phyloP scores from a whole-genome alignment of 2,329 filamentous ascomycete genomes.

The Ascochyta lentis region DNA sequence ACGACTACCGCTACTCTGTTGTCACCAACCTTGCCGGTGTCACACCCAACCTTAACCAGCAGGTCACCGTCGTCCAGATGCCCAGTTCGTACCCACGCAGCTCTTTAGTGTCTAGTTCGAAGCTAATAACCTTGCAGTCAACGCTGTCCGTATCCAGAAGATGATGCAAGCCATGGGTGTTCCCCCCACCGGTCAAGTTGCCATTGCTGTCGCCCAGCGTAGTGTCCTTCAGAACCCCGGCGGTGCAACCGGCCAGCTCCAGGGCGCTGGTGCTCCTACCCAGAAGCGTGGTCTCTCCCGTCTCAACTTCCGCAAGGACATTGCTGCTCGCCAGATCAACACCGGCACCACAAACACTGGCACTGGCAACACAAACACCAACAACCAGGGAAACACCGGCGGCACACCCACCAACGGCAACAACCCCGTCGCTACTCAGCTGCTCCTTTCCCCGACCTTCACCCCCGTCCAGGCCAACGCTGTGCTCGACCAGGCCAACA shows the following conservation, averaged over 20 bases:
- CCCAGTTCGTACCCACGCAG: slow-evolving; percentile 34
- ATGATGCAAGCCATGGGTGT: slow-evolving; percentile 46
- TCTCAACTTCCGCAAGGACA: slow-evolving; percentile 30
- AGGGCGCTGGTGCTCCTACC: slow-evolving; percentile 26
- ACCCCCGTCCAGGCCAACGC: slow-evolving; percentile 44
- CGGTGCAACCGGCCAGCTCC: slow-evolving; percentile 42
- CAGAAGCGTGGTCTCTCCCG: slow-evolving; percentile 31
- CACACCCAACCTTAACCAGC: slow-evolving; percentile 42
- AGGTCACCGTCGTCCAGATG: slow-evolving; percentile 48
- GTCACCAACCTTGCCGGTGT: slow-evolving; percentile 44
- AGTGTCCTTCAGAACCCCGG: slow-evolving; percentile 46
- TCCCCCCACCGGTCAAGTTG: slow-evolving; percentile 39
- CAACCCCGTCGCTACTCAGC: slow-evolving; percentile 44
- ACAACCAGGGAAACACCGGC: slow-evolving; percentile 16
- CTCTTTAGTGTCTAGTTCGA: background rate
- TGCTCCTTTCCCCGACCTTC: slow-evolving; percentile 47
- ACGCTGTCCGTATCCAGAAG: slow-evolving; percentile 44
- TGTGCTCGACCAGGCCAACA: slow-evolving; percentile 45
- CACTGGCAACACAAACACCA: background rate
- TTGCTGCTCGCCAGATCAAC: slow-evolving; percentile 28
- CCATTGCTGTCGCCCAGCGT: slow-evolving; percentile 47
- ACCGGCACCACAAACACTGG: background rate
- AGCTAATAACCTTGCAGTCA: slow-evolving; percentile 36
- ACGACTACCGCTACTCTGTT: slow-evolving; percentile 47
- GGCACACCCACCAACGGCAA: slow-evolving; percentile 39